These are phyloP conservation scores for Tylopilus balloui DNA, from an alignment of 768 basidiomycete species.

Conservation along the genomic window DNA sequence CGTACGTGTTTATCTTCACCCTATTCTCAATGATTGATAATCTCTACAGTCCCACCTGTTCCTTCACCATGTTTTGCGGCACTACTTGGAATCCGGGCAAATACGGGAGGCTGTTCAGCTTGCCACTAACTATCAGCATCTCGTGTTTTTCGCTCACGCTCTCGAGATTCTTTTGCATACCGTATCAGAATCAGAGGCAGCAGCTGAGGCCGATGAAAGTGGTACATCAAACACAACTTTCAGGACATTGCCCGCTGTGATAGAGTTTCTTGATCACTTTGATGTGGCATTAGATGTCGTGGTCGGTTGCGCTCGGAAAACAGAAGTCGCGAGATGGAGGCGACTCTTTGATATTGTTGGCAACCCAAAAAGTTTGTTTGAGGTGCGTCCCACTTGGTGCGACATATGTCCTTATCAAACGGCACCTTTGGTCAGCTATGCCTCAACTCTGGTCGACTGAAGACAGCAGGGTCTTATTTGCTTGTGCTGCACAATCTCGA, in stretches of 20 bases:
- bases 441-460: slow-evolving; percentile 63
- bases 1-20: slow-evolving; percentile 42
- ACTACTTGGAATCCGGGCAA: slow-evolving; percentile 63
- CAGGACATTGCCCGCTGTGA: slow-evolving; percentile 54
- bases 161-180: slow-evolving; percentile 93
- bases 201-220: slow-evolving; percentile 30
- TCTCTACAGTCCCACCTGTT: slow-evolving; percentile 82
- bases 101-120: slow-evolving; percentile 78
- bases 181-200: slow-evolving; percentile 81
- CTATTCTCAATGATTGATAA: slow-evolving; percentile 1
- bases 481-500: slow-evolving; percentile 92
- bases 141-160: slow-evolving; percentile 91
- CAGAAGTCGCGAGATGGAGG: slow-evolving; percentile 88
- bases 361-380: slow-evolving; percentile 85
- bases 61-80: slow-evolving; percentile 84
- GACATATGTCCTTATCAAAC: neutral
- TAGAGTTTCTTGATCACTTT: slow-evolving; percentile 95
- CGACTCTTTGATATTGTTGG: slow-evolving; percentile 88
- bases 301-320: slow-evolving; percentile 94
- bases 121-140: slow-evolving; percentile 78
- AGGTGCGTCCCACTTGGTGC: slow-evolving; percentile 46
- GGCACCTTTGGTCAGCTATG: slow-evolving; percentile 56
- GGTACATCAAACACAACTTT: slow-evolving; percentile 18
- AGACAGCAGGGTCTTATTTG: slow-evolving; percentile 89
- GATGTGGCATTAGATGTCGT: slow-evolving; percentile 89